Conservation (phyloP, 202 grass and related monocot genomes). For the Eragrostis tef region DNA sequence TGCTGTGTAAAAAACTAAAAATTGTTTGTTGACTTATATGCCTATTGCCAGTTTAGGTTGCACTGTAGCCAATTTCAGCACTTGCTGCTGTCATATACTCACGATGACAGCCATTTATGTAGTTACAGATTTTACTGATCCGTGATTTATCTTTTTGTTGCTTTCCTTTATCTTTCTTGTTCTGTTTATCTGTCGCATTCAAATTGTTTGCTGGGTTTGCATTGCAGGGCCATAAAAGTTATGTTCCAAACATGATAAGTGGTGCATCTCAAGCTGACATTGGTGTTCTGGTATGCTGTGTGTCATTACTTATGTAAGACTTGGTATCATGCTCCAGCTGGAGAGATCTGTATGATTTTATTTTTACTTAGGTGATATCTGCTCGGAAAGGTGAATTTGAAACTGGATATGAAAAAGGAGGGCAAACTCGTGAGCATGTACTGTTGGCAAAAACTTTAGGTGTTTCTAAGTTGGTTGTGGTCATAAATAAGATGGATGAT, state of each 20-base stretch:
- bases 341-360: neutral
- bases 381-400: constrained; percentile 80
- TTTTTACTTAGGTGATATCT: constrained; percentile 68
- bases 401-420: constrained; percentile 86
- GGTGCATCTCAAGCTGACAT: constrained; percentile 97
- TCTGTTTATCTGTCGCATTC: constrained; percentile 2
- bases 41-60: neutral
- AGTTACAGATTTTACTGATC: neutral
- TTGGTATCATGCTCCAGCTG: neutral
- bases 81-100: neutral
- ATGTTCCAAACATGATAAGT: constrained; percentile 93
- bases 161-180: neutral
- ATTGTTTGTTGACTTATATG: neutral
- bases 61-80: neutral
- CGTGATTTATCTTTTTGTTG: neutral
- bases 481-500: constrained; percentile 94
- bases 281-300: constrained; percentile 71
- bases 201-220: constrained; percentile 21
- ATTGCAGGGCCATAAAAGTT: constrained; percentile 96
- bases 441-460: constrained; percentile 89
- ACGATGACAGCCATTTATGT: constrained; percentile 13
- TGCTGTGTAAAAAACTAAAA: too few relatives aligned
- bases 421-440: constrained; percentile 84
- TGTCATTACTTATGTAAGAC: neutral
- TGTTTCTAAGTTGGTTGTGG: constrained; percentile 75